Evolutionary conservation across 495 filamentous ascomycete genomes (phyloP), one percentile per base, ranked within the genome.

Genomic region (Staphylotrichum longicolle): DNA sequence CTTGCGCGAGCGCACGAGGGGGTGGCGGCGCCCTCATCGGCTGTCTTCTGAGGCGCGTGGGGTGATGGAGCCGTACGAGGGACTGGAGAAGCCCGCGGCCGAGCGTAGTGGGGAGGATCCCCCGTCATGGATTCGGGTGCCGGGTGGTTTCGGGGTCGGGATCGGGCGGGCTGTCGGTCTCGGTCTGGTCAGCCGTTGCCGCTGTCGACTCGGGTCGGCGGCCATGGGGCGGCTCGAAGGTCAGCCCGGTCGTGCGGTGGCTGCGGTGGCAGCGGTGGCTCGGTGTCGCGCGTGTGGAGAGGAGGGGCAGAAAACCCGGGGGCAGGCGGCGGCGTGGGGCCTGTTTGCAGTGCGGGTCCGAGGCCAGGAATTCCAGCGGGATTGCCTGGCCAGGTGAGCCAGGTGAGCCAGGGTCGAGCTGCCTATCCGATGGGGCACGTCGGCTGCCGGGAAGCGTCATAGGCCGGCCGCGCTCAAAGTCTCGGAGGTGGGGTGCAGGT

Each of bases 11-110:
- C 8, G 67, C 66, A 44, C 63, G 65, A 7, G 67, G 56, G 34
- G 64, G 70, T 64, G 41, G 64, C 65, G 35, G 62, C 69, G 8
- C 64, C 70, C 34, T 53, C 62, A 37, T 45, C 63, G 20, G 7
- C 49, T 47, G 27, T 59, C 58, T 30, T 59, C 41, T 32, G 60
- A 65, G 20, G 49, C 56, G 54, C 39, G 62, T 64, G 75, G 67
- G 20, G 78, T 80, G 30, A 83, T 75, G 34, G 82, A 80, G 57
- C 85, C 83, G 67, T 87, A 87, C 14, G 82, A 83, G 33, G 81
- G 81, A 30, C 79, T 81, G 35, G 72, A 77, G 69, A 82, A 78
- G 15, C 82, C 82, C 53, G 83, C 81, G 61, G 84, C 82, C 58
- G 83, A 81, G 63, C 83, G 84, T 60, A 88, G 73, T 51, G 85